Evolutionary conservation across 371 early-diverging fungal genomes (phyloP).

Genomic region (Chytridiales sp.): DNA sequence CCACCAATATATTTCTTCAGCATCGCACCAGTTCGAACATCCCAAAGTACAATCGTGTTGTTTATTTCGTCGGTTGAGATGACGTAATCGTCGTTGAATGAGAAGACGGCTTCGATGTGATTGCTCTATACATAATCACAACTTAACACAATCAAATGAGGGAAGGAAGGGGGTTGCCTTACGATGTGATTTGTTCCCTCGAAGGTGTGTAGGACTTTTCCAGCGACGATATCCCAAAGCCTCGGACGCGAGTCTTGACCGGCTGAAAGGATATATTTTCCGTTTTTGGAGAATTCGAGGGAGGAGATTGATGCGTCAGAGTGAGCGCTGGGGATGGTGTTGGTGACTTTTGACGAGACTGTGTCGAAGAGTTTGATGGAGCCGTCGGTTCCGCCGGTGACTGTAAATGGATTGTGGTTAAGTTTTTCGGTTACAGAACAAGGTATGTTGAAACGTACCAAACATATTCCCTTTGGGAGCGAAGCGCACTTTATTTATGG

Average conservation of each 20-base stretch:
- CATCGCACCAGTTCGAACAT: constrained; percentile 38
- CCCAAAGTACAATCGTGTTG: constrained; percentile 36
- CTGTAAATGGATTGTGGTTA: constrained; percentile 25
- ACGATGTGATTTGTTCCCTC: constrained; percentile 66
- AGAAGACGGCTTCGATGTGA: constrained; percentile 49
- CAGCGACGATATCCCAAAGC: constrained; percentile 82
- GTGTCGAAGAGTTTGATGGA: constrained; percentile 87
- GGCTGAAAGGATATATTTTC: constrained; percentile 71
- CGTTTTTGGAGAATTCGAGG: constrained; percentile 70
- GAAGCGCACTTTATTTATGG: constrained; percentile 74
- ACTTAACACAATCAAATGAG: neutral
- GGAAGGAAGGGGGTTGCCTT: constrained; percentile 19
- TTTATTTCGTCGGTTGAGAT: constrained; percentile 69
- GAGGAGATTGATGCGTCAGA: constrained; percentile 71
- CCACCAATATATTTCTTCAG: neutral
- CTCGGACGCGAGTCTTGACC: constrained; percentile 74
- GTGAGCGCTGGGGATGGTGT: constrained; percentile 73
- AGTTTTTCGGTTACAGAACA: constrained; percentile 1
- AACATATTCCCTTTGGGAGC: constrained; percentile 69
- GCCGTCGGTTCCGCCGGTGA: constrained; percentile 78
- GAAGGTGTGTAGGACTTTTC: constrained; percentile 64
- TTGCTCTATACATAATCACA: constrained; percentile 9
- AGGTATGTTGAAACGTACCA: constrained; percentile 21
- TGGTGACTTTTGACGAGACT: constrained; percentile 68
- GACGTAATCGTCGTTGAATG: constrained; percentile 76